Conservation (phyloP, 2,329 filamentous ascomycete species). For the Fusarium redolens region DNA sequence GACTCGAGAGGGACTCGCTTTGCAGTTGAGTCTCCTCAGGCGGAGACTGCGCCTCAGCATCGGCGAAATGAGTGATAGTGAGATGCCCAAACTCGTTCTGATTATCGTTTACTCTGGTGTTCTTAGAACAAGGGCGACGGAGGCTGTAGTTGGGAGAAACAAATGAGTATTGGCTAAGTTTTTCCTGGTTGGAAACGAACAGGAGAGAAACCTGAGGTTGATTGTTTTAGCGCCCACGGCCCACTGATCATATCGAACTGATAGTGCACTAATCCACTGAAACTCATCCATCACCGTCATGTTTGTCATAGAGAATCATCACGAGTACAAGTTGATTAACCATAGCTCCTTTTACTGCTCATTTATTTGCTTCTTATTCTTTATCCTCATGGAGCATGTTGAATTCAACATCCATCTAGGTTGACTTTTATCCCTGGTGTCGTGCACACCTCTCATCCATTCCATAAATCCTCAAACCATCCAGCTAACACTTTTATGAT, state of each 20-base stretch:
- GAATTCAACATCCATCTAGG: slow-evolving; percentile 31
- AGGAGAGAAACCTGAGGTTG: slow-evolving; percentile 9
- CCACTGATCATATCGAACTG: not conserved
- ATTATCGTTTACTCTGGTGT: not conserved
- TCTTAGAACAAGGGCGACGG: not conserved
- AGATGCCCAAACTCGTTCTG: not conserved
- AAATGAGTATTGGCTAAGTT: not conserved
- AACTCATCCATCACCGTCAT: not conserved
- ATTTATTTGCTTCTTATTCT: not conserved
- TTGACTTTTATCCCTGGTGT: slow-evolving; percentile 9
- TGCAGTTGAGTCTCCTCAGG: slow-evolving; percentile 32
- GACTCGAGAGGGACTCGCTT: slow-evolving; percentile 9
- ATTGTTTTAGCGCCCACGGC: slow-evolving; percentile 1
- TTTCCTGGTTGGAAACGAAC: not conserved
- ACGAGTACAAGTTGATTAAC: not conserved
- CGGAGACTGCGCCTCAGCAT: slow-evolving; percentile 45
- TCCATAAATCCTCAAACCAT: slow-evolving; percentile 1
- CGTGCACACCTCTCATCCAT: not conserved
- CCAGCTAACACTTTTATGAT: not conserved
- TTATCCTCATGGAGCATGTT: slow-evolving; percentile 31
- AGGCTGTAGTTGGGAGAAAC: not conserved
- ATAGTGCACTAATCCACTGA: not conserved
- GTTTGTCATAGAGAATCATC: too few species aligned
- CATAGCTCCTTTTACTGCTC: not conserved
- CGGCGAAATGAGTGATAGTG: not conserved